Conservation (phyloP, 1,139 yeast species). For the Kodamaea derodonti region DNA sequence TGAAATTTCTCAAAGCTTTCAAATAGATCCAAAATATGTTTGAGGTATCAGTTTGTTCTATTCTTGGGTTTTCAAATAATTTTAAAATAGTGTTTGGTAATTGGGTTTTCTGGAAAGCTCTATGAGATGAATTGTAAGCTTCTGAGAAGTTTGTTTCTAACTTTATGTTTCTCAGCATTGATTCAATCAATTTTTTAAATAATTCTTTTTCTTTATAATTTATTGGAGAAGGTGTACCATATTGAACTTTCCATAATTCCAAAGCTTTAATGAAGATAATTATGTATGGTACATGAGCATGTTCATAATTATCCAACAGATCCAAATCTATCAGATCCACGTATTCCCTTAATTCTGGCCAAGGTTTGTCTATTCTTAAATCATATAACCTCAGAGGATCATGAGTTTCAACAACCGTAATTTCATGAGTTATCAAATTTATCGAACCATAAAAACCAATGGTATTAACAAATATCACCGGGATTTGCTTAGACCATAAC, state of each 20-base stretch:
- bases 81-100: constrained; percentile 35
- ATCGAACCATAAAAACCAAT: constrained; percentile 70
- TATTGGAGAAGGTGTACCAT: constrained; percentile 33
- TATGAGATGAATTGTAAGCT: constrained; percentile 56
- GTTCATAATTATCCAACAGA: constrained; percentile 44
- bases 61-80: constrained; percentile 26
- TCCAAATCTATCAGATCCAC: constrained; percentile 50
- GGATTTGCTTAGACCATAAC: constrained; percentile 46
- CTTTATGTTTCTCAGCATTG: constrained; percentile 32
- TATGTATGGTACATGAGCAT: constrained; percentile 72
- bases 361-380: constrained; percentile 67
- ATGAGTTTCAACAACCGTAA: constrained; percentile 74
- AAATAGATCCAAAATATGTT: constrained; percentile 61
- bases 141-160: constrained; percentile 67
- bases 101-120: constrained; percentile 43
- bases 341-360: constrained; percentile 63
- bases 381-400: constrained; percentile 61
- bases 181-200: constrained; percentile 40
- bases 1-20: constrained; percentile 52
- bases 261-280: constrained; percentile 60
- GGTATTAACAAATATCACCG: constrained; percentile 50
- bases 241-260: constrained; percentile 37
- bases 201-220: constrained; percentile 44
- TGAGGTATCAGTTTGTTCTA: constrained; percentile 13
- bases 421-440: constrained; percentile 47